Evolutionary conservation across 2,329 filamentous ascomycete genomes (phyloP), one percentile per base, ranked within the genome.

Genomic region (Fusarium incarnatum): DNA sequence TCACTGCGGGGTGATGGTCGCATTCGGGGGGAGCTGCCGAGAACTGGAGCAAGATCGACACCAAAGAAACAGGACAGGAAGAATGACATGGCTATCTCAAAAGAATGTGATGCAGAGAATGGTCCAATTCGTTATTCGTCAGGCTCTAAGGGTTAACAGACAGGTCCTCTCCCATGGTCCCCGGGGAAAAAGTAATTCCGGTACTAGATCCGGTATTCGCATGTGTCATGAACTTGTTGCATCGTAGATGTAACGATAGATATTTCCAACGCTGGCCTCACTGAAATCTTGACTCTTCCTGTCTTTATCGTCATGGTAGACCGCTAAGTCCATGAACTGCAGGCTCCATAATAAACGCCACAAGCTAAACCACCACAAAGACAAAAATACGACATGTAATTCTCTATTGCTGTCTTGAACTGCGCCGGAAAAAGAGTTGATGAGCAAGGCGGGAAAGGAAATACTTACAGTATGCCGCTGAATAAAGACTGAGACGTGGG

Each of bases 391-490:
- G 34, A 37, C 2, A 37, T 37, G 34, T 37, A 11, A 37, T n/a
- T 11, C 16, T 37, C 9, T 10, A 9, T 37, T 12, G 18, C 5
- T 4, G 10, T 37, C 10, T 37, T 37, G 1, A 11, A 37, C 3
- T 6, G 6, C 7, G 3, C 6, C 18, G 18, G 10, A 37, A 6
- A 11, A 37, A n/a, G 6, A 4, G 6, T 4, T 18, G 0, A n/a
- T n/a, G 9, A 37, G 9, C 12, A 10, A 37, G 8, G 15, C 16
- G 15, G 5, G 4, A 34, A 9, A 34, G 1, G 9, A 37, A 15
- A 11, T 6, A 9, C 9, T 18, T 11, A 11, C 32, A 11, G 6
- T 0, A n/a, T 37, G 18, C 5, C 1, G 10, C 6, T n/a, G 18
- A n/a, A 37, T 12, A 37, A n/a, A 12, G 18, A 18, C 5, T 11